Evolutionary conservation across 2,329 filamentous ascomycete genomes (phyloP).

Genomic region (Pyricularia grisea): DNA sequence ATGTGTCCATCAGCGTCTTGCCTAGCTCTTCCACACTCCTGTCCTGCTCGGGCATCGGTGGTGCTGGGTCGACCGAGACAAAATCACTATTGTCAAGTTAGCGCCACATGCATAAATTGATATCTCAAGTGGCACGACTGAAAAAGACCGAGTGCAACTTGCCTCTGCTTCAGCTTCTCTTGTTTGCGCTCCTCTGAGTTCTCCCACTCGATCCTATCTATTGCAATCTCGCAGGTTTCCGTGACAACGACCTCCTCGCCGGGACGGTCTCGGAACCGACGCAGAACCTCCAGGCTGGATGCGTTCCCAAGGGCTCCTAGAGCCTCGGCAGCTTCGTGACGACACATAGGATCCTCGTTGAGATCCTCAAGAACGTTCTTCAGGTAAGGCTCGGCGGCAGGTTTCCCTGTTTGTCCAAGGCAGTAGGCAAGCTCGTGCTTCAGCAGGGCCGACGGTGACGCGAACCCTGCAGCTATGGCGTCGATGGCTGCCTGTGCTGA

Average conservation of each 20-base stretch:
- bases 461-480: conserved; percentile 82
- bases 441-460: conserved; percentile 76
- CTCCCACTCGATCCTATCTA: conserved; percentile 91
- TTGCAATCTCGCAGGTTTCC: conserved; percentile 95
- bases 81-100: conserved; percentile 60
- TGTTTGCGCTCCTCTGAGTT: conserved; percentile 60
- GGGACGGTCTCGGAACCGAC: conserved; percentile 61
- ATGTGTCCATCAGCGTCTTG: conserved; percentile 68
- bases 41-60: conserved; percentile 66
- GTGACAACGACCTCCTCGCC: conserved; percentile 73
- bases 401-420: conserved; percentile 79
- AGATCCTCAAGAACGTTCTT: conserved; percentile 65
- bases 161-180: conserved; percentile 80
- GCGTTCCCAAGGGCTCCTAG: conserved; percentile 76
- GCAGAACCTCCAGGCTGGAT: conserved; percentile 65
- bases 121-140: conserved; percentile 7
- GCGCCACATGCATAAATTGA: conserved; percentile 17
- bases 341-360: conserved; percentile 86
- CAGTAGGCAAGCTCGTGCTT: conserved; percentile 98
- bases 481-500: conserved; percentile 45
- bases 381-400: conserved; percentile 63
- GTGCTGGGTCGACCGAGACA: conserved; percentile 88
- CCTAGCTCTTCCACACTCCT: conserved; percentile 67
- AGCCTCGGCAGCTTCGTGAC: conserved; percentile 94
- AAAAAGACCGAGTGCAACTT: conserved; percentile 15